Percentiles rank a stretch among this genome's conserved stretches.
These are phyloP conservation scores for Gastrolobium villosum DNA, from an alignment of 306 rosid genomes.

Conservation along the genomic window DNA sequence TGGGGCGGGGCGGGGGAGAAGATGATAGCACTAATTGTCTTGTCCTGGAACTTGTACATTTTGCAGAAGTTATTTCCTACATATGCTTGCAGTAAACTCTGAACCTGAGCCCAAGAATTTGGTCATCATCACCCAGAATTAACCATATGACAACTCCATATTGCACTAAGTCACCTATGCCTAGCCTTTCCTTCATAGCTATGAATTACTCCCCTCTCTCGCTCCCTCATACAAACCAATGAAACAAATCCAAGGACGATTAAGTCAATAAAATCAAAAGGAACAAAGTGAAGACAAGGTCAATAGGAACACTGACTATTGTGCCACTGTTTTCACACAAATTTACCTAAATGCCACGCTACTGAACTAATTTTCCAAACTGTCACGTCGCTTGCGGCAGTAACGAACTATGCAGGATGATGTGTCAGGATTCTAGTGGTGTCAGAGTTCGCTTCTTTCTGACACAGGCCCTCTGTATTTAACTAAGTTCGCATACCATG, in stretches of 20 bases:
- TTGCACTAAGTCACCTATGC: constrained; percentile 40
- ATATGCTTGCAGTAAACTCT: constrained; percentile 39
- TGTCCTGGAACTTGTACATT: constrained; percentile 47
- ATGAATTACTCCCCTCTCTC: constrained; percentile 21
- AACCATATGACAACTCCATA: constrained; percentile 45
- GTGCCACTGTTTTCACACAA: too few species aligned
- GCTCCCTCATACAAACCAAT: background rate
- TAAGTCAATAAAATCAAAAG: constrained; percentile 10
- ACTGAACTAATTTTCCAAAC: too few species aligned
- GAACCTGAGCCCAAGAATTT: constrained; percentile 42
- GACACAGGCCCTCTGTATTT: too few species aligned
- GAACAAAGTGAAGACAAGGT: constrained; percentile 31
- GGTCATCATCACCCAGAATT: constrained; percentile 41
- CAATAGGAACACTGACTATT: too few species aligned
- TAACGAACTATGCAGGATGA: too few species aligned
- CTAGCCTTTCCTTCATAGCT: constrained; percentile 26
- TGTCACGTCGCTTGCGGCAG: too few species aligned
- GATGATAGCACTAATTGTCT: constrained; percentile 33
- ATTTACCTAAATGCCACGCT: too few species aligned
- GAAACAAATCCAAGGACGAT: background rate
- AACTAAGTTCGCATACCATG: too few species aligned
- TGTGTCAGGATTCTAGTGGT: too few species aligned
- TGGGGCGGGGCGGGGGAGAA: constrained; percentile 28
- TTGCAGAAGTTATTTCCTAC: constrained; percentile 43
- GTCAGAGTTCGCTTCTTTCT: too few species aligned